Evolutionary conservation across 2,329 filamentous ascomycete species (phyloP).

Genomic region (Fusarium sp.): DNA sequence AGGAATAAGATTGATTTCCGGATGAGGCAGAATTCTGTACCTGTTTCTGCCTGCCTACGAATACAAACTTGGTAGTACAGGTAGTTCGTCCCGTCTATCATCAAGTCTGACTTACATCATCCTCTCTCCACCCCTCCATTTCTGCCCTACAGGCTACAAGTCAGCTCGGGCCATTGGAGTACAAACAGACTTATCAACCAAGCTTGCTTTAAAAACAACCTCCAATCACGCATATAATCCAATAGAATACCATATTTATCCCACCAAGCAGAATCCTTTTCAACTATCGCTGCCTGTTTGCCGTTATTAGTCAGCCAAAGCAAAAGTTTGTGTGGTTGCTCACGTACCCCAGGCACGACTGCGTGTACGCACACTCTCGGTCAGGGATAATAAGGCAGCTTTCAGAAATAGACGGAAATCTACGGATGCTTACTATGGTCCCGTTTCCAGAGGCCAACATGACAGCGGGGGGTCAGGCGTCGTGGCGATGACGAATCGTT

Average conservation of each 20-base stretch:
- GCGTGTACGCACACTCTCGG: slow-evolving; percentile 9
- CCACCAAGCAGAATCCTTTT: neutral
- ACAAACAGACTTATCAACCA: neutral
- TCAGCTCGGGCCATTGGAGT: slow-evolving; percentile 5
- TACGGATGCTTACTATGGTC: slow-evolving; percentile 17
- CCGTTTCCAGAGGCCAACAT: slow-evolving; percentile 3
- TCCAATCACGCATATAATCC: neutral
- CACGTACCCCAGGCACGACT: slow-evolving; percentile 11
- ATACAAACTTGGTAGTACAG: neutral
- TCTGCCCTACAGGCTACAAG: slow-evolving; percentile 17
- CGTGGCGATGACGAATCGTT: slow-evolving; percentile 31
- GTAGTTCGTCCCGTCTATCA: slow-evolving; percentile 6
- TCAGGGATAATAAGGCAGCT: slow-evolving; percentile 9
- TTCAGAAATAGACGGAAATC: slow-evolving; percentile 29
- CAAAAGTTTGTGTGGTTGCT: slow-evolving; percentile 6
- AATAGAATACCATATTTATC: neutral
- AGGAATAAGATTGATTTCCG: neutral
- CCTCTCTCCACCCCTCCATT: slow-evolving; percentile 15
- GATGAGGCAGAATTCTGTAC: neutral
- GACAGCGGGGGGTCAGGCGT: slow-evolving; percentile 20
- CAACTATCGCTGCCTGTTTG: neutral
- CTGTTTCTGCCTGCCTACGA: neutral
- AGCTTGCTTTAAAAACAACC: slow-evolving; percentile 6
- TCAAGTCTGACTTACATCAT: slow-evolving; percentile 27
- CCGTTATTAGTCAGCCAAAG: neutral